These are phyloP conservation scores for Naganishia kalamii DNA, from an alignment of 768 basidiomycete genomes.

Conservation along the genomic window DNA sequence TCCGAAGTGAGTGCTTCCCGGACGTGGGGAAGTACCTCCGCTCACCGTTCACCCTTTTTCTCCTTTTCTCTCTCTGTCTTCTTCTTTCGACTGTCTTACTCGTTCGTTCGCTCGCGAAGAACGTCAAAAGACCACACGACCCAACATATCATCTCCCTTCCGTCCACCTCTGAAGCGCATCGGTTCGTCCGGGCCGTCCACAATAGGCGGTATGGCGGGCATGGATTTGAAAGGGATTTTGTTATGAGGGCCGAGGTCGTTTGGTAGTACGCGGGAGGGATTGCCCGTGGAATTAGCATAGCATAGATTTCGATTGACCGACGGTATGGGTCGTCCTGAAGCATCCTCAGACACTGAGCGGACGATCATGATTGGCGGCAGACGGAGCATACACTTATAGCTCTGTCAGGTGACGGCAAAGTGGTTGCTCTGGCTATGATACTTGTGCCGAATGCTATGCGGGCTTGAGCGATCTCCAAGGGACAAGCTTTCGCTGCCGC, in stretches of 20 bases:
- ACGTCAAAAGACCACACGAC: background rate
- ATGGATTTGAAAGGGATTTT: background rate
- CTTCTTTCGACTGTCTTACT: background rate
- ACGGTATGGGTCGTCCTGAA: too few relatives aligned
- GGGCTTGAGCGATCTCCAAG: too few relatives aligned
- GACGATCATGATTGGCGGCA: background rate
- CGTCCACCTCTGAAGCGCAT: background rate
- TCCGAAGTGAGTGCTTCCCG: background rate
- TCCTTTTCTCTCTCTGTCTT: too few relatives aligned
- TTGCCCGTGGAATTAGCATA: background rate
- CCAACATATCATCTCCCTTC: background rate
- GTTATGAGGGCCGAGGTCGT: conserved; percentile 4
- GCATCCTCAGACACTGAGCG: background rate
- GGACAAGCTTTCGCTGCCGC: too few relatives aligned
- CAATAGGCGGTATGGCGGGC: background rate
- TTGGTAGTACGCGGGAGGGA: background rate
- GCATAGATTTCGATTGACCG: background rate
- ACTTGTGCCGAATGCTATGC: too few relatives aligned
- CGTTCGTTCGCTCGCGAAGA: background rate
- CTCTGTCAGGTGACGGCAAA: too few relatives aligned
- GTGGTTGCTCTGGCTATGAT: too few relatives aligned
- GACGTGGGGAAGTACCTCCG: background rate
- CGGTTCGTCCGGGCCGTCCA: conserved; percentile 4
- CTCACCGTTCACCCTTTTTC: too few relatives aligned
- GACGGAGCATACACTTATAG: too few relatives aligned